Evolutionary conservation across 768 basidiomycete species (phyloP).

Genomic region (Mycena olivaceomarginata): DNA sequence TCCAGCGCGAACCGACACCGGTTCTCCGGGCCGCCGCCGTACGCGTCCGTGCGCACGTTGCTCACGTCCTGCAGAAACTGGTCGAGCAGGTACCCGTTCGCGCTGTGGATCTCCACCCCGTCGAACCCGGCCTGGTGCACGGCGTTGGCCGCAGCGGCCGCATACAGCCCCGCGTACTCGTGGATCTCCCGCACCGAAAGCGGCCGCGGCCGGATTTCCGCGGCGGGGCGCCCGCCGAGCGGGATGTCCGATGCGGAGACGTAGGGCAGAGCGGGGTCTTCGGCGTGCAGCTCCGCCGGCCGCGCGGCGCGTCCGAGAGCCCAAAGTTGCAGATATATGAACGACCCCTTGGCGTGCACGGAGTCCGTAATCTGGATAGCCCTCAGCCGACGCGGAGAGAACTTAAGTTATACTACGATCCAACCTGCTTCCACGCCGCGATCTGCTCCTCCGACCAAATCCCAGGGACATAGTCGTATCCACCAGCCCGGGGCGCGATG

Average conservation of each 20-base stretch:
- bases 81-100: conserved; percentile 70
- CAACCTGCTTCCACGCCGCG: conserved; percentile 71
- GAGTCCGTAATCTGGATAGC: conserved; percentile 69
- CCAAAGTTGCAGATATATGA: conserved; percentile 76
- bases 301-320: conserved; percentile 69
- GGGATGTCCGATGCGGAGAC: conserved; percentile 59
- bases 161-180: conserved; percentile 71
- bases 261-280: conserved; percentile 56
- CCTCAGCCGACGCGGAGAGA: neutral
- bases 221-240: conserved; percentile 31
- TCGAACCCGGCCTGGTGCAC: conserved; percentile 79
- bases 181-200: conserved; percentile 69
- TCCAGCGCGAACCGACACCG: conserved; percentile 75
- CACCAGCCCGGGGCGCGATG: conserved; percentile 70
- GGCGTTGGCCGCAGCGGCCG: conserved; percentile 53
- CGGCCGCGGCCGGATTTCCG: conserved; percentile 56
- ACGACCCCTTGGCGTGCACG: conserved; percentile 70
- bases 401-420: conserved; percentile 44
- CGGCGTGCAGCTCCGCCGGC: conserved; percentile 56
- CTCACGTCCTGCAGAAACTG: conserved; percentile 77
- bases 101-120: conserved; percentile 70
- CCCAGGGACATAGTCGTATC: conserved; percentile 72
- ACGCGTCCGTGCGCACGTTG: conserved; percentile 78
- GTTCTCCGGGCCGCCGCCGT: conserved; percentile 80
- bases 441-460: conserved; percentile 80